Evolutionary conservation across 208 protist genomes (phyloP), one percentile per base, ranked within the genome.

Genomic region (Wallacemonas collosoma): DNA sequence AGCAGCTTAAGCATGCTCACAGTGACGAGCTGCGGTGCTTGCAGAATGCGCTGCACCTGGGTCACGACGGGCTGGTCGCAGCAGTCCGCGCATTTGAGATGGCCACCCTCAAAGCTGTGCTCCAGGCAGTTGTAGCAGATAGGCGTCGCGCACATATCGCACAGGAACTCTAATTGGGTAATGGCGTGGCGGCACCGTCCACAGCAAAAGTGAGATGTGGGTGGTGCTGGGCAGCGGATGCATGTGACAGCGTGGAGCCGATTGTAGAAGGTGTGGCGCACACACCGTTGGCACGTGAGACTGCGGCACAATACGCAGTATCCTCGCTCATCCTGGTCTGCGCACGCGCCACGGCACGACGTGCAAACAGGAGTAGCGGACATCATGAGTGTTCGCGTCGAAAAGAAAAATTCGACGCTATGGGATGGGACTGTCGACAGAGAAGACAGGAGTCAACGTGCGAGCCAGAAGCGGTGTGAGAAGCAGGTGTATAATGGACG

Each of bases 71-170:
- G 88, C 11, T 64, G 40, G 50, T 81, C 72, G 70, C 88, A 92
- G 76, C 91, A 95, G 2, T 71, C 61, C 8, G 17, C 43, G 71
- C 91, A 95, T 68, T 93, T 93, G 39, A 95, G 68, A 41, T 81
- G 51, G 6, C 91, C 91, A 57, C 77, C 72, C 66, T 95, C 91
- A 57, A 95, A 93, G 38, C 85, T 93, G 12, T 14, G 43, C 9
- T 65, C 48, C 1, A 93, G 48, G 66, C 91, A 95, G 54, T 77
- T 40, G 40, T 71, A 71, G 70, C 91, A 95, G 26, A 95, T 71
- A 8, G 85, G 68, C 40, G 41, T 68, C 26, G 71, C 76, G 67
- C 89, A 95, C 61, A 91, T 64, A 39, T 87, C 79, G 65, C 89
- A 95, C 63, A 88, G 90, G 41, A 82, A 89, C 11, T 75, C 57